phyloP scores from a whole-genome alignment of 2,329 filamentous ascomycete genomes.

The Lasiodiplodia sp. region DNA sequence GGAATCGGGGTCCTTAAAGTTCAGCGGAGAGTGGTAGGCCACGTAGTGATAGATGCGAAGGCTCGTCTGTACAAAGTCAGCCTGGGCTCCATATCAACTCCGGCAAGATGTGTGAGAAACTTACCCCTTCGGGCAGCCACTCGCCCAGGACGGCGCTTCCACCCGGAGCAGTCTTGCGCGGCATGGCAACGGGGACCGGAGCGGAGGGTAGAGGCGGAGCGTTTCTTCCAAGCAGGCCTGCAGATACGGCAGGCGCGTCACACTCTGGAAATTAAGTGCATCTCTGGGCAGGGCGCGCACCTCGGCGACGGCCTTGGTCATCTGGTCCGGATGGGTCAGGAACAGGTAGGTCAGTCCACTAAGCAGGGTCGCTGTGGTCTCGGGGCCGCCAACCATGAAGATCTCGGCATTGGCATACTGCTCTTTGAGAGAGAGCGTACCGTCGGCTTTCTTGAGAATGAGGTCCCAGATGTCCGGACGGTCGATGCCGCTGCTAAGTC shows the following conservation, averaged over 20 bases:
- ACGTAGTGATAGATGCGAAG: constrained; percentile 26
- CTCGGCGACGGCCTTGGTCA: constrained; percentile 40
- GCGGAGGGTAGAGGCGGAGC: constrained; percentile 52
- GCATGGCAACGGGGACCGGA: constrained; percentile 43
- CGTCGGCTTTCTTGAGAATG: constrained; percentile 40
- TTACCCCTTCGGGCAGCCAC: constrained; percentile 42
- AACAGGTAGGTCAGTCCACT: constrained; percentile 48
- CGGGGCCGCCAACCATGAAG: constrained; percentile 53
- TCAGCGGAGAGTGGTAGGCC: constrained; percentile 31
- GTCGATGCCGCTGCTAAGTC: constrained; percentile 33
- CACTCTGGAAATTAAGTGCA: constrained; percentile 44
- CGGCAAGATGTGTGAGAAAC: not conserved
- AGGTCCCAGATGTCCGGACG: constrained; percentile 48
- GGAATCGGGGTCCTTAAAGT: constrained; percentile 45
- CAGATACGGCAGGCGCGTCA: constrained; percentile 45
- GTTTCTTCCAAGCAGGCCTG: constrained; percentile 51
- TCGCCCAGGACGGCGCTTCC: constrained; percentile 47
- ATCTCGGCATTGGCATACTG: constrained; percentile 49
- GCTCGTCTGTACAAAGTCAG: constrained; percentile 24
- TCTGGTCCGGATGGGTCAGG: constrained; percentile 36
- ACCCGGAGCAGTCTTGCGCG: constrained; percentile 43
- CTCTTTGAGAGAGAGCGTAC: constrained; percentile 39
- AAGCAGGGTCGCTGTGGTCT: constrained; percentile 54
- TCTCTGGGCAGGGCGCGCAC: constrained; percentile 37
- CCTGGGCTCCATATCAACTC: too few relatives aligned